Percentiles rank a stretch among this genome's conserved stretches.
Conservation (phyloP, 352 stramenopile genomes). For the Phytophthora citrophthora region DNA sequence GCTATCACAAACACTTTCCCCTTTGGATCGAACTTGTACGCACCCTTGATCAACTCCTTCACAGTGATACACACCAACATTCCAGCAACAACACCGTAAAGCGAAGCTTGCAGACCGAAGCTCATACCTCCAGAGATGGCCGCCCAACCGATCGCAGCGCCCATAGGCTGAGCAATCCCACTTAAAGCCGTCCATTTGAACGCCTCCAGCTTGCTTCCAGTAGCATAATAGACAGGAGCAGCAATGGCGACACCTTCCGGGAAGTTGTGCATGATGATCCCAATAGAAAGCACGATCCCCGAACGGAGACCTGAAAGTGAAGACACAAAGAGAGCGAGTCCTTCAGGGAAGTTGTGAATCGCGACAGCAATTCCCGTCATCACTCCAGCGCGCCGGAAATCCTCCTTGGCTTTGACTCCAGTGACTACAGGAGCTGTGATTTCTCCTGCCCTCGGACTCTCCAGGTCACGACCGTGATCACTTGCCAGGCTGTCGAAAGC, state of each 20-base stretch:
- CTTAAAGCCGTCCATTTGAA: constrained; percentile 93
- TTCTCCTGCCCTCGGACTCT: not conserved
- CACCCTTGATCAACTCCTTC: constrained; percentile 80
- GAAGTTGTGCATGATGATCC: constrained; percentile 98
- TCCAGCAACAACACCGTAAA: constrained; percentile 94
- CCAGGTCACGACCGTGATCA: not conserved
- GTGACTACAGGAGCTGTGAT: constrained; percentile 6
- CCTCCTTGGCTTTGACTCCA: constrained; percentile 36
- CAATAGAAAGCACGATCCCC: constrained; percentile 92
- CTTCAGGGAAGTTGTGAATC: constrained; percentile 98
- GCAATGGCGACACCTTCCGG: constrained; percentile 96
- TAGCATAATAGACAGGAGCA: constrained; percentile 97
- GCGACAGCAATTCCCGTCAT: constrained; percentile 95
- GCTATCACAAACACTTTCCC: constrained; percentile 88
- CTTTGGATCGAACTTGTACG: constrained; percentile 85
- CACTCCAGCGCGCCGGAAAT: constrained; percentile 86
- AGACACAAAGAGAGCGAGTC: constrained; percentile 95
- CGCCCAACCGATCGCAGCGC: constrained; percentile 79
- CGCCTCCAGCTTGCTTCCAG: constrained; percentile 90
- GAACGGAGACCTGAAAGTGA: constrained; percentile 91
- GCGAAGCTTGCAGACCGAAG: constrained; percentile 75
- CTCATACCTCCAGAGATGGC: constrained; percentile 59
- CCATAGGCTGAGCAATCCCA: constrained; percentile 92
- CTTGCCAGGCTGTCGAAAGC: not conserved
- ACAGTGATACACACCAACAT: constrained; percentile 94